phyloP scores from a whole-genome alignment of 805 yeast genomes.

The Pichia eremophila region DNA sequence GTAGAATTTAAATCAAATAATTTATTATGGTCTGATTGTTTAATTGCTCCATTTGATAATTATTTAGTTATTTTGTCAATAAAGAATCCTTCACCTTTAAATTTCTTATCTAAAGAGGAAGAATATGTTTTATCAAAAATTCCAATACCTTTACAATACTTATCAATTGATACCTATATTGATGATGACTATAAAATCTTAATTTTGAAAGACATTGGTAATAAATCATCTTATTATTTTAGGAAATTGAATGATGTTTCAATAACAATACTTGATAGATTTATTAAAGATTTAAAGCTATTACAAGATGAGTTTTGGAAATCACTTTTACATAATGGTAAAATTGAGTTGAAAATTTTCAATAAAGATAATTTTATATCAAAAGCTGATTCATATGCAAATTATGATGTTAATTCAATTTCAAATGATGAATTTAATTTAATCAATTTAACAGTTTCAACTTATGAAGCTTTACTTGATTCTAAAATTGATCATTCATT shows the following conservation, averaged over 20 bases:
- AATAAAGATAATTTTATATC: conserved; percentile 11
- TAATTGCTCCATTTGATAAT: conserved; percentile 32
- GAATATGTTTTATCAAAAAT: conserved; percentile 15
- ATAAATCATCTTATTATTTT: conserved; percentile 12
- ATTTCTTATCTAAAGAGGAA: conserved; percentile 8
- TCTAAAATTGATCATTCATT: neutral
- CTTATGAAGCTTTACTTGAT: neutral
- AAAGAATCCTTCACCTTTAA: conserved; percentile 8
- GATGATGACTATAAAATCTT: conserved; percentile 15
- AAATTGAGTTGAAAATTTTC: conserved; percentile 9
- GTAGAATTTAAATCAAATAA: conserved; percentile 12
- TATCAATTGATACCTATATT: conserved; percentile 10
- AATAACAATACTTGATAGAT: conserved; percentile 16
- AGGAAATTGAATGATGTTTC: conserved; percentile 16
- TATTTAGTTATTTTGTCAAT: conserved; percentile 18
- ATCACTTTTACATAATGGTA: conserved; percentile 2
- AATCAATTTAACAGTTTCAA: neutral
- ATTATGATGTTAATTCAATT: neutral
- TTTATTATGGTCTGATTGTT: conserved; percentile 34
- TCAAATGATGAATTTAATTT: conserved; percentile 12
- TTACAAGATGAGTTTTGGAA: conserved; percentile 16
- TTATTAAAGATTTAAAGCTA: conserved; percentile 15
- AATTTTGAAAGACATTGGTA: conserved; percentile 18
- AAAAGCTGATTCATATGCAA: conserved; percentile 11
- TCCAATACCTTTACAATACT: conserved; percentile 24